phyloP scores from a whole-genome alignment of 116 monocot genomes.

The Phalaenopsis hybrid region DNA sequence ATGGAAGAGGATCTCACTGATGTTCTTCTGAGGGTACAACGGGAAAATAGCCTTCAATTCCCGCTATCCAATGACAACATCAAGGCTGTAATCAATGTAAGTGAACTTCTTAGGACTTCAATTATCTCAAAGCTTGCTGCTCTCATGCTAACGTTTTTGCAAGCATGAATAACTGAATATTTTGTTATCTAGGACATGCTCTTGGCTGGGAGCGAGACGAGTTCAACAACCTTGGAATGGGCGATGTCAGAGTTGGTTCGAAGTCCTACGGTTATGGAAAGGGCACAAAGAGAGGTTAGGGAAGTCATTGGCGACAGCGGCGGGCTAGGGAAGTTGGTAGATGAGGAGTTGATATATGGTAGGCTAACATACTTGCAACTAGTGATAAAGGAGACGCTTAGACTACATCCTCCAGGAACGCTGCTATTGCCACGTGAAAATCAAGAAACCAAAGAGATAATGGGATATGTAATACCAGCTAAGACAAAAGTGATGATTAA shows the following conservation, averaged over 20 bases:
- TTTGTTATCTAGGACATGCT: neutral
- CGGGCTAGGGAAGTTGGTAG: neutral
- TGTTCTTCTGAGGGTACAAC: slow-evolving; percentile 12
- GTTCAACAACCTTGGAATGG: neutral
- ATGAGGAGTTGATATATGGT: neutral
- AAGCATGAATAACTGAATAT: no score
- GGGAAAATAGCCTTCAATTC: neutral
- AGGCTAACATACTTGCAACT: neutral
- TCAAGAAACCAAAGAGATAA: neutral
- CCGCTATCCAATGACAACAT: slow-evolving; percentile 7
- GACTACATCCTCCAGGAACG: neutral
- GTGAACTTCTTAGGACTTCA: neutral
- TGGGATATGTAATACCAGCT: neutral
- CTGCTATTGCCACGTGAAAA: neutral
- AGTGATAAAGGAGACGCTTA: neutral
- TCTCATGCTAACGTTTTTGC: no score
- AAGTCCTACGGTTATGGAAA: neutral
- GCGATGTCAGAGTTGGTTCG: neutral
- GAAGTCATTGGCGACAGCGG: neutral
- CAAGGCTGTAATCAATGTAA: slow-evolving; percentile 13
- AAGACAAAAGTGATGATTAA: neutral
- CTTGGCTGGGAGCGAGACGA: neutral
- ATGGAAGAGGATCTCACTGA: slow-evolving; percentile 3
- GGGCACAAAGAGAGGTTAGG: neutral
- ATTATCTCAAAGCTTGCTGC: no score